Base-by-base conservation (phyloP, 176 grass and related monocot genomes). In the Elaeis guineensis region DNA sequence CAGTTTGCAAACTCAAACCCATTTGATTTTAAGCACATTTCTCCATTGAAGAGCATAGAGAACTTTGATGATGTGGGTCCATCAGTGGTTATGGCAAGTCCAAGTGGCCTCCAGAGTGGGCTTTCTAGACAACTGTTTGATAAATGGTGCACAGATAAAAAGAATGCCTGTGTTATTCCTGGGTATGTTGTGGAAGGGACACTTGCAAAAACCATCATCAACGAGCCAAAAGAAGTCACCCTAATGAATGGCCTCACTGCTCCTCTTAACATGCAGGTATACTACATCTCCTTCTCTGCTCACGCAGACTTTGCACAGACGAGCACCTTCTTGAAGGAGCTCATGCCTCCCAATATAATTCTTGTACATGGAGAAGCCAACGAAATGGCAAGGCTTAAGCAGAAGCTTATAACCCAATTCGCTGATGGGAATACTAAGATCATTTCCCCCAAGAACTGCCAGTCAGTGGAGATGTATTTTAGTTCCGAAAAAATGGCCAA, bases 301-400 rank as follows among this genome's bases (percentile, higher is more conserved):
- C 92, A 96, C 28, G 92, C 92, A 8, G 86, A 96, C 79, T 96
- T 85, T 18, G 80, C 75, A 26, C 92, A 97, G 75, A 97, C 92
- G 44, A 90, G 92, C 52, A 72, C 65, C 28, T 97, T 97, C 69
- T 67, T 97, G 69, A 86, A 82, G 50, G 92, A 91, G 61, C 75
- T 97, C 18, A 70, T 70, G 55, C 83, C 92, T 18, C 86, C 83
- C 21, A 90, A 97, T 67, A 97, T 97, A 60, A 81, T 97, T 79
- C 84, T 97, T 76, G 92, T 97, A 2, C 92, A 97, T 29, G 92
- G 92, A 21, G 92, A 91, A 61, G 92, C 92, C 22, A 97, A 90
- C 60, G 80, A 97, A 78, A 97, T 97, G 92, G 85, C 65, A 18
- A 88, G 92, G 76, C 79, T 97, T 59, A 97, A 80, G 39, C 86